Conservation (phyloP, 225 moss, liverwort and hornwort species). For the Polytrichum commune region DNA sequence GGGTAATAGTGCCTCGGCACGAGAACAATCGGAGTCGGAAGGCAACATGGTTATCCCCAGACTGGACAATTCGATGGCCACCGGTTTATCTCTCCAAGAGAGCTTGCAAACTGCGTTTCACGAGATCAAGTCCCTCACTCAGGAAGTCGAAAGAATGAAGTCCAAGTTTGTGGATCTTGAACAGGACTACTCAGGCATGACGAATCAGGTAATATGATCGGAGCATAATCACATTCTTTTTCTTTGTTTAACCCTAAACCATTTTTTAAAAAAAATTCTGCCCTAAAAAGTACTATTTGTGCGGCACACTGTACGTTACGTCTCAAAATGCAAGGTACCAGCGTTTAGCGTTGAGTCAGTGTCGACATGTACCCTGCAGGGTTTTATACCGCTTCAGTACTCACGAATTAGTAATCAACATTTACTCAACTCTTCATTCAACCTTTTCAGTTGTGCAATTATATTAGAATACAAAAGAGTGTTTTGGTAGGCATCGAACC, state of each 20-base stretch:
- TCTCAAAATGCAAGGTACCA: background rate
- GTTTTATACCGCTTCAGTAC: too few species aligned
- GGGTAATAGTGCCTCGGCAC: slow-evolving; percentile 26
- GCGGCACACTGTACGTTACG: too few species aligned
- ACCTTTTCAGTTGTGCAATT: too few species aligned
- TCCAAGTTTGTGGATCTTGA: slow-evolving; percentile 78
- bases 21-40: slow-evolving; percentile 41
- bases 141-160: slow-evolving; percentile 90
- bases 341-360: background rate
- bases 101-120: slow-evolving; percentile 52
- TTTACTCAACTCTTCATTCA: too few species aligned
- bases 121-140: slow-evolving; percentile 67
- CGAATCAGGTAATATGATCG: slow-evolving; percentile 35
- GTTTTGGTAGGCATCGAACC: too few species aligned
- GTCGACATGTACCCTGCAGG: background rate
- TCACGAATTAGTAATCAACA: too few species aligned
- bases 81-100: slow-evolving; percentile 49
- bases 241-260: background rate
- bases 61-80: slow-evolving; percentile 36
- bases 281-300: background rate
- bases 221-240: background rate
- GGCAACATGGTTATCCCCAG: slow-evolving; percentile 37
- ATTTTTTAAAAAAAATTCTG: background rate
- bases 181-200: slow-evolving; percentile 56
- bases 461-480: too few species aligned